phyloP scores from a whole-genome alignment of 257 asterid genomes.

The Gentiana dahurica region DNA sequence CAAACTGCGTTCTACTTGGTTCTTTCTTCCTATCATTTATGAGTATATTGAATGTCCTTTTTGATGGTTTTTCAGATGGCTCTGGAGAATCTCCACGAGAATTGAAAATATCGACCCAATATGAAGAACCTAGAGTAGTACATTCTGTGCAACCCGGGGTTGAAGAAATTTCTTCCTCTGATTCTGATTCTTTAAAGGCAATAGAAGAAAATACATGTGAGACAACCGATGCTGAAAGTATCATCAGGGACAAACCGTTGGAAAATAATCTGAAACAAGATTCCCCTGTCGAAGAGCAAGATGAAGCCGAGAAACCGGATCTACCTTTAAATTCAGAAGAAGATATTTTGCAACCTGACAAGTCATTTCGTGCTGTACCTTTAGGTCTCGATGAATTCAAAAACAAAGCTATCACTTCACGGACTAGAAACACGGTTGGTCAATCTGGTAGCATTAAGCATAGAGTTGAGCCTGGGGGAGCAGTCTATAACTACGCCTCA shows the following conservation, averaged over 20 bases:
- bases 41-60: too few species aligned
- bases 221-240: slow-evolving; percentile 17
- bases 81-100: slow-evolving; percentile 32
- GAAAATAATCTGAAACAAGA: slow-evolving; percentile 14
- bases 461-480: slow-evolving; percentile 89
- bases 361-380: slow-evolving; percentile 37
- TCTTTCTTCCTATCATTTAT: too few species aligned
- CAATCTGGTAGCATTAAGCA: slow-evolving; percentile 58
- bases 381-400: slow-evolving; percentile 75
- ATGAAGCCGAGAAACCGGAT: slow-evolving; percentile 20
- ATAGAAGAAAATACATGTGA: slow-evolving; percentile 4
- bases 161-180: slow-evolving; percentile 20
- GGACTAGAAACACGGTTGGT: slow-evolving; percentile 25
- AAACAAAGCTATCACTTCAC: slow-evolving; percentile 55
- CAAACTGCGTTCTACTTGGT: too few species aligned
- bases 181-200: slow-evolving; percentile 18
- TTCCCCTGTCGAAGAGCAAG: slow-evolving; percentile 24
- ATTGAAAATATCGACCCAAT: slow-evolving; percentile 34
- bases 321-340: slow-evolving; percentile 22
- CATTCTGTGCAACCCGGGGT: slow-evolving; percentile 14
- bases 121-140: slow-evolving; percentile 17
- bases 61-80: slow-evolving; percentile 30
- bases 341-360: slow-evolving; percentile 29
- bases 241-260: slow-evolving; percentile 18
- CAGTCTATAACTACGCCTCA: slow-evolving; percentile 87